Conservation (phyloP, 441 rosid species). For the Codiaeum variegatum region DNA sequence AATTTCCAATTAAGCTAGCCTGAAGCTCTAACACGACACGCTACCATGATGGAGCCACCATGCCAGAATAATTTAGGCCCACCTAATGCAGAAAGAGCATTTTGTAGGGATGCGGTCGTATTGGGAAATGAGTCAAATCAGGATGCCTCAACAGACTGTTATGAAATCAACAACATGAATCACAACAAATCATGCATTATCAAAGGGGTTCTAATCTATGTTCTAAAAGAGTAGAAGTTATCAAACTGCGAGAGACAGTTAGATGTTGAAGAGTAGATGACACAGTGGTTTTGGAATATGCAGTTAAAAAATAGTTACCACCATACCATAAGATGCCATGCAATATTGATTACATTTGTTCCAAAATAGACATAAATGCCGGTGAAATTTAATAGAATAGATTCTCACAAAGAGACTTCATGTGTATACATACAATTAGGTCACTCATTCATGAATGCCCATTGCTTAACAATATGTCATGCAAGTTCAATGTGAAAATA, state of each 20-base stretch:
- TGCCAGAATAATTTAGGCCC: conserved; percentile 14
- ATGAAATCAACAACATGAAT: conserved; percentile 17
- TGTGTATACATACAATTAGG: conserved; percentile 11
- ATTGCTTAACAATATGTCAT: conserved; percentile 13
- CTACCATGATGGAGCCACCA: conserved; percentile 13
- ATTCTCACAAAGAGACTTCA: conserved; percentile 7
- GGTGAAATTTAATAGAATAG: conserved; percentile 7
- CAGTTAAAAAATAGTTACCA: conserved; percentile 31
- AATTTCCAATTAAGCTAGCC: conserved; percentile 23
- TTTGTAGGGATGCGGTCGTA: conserved; percentile 3
- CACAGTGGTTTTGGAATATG: conserved; percentile 32
- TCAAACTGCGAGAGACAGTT: conserved; percentile 39
- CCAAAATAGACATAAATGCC: conserved; percentile 17
- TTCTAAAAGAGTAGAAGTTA: background rate
- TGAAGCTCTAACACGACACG: conserved; percentile 30
- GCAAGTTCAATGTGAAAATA: conserved; percentile 10
- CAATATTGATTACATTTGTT: conserved; percentile 9
- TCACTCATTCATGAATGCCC: conserved; percentile 30
- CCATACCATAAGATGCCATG: conserved; percentile 9
- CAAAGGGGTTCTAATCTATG: conserved; percentile 9
- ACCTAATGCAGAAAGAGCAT: conserved; percentile 15
- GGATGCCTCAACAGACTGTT: conserved; percentile 24
- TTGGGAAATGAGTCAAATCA: conserved; percentile 25
- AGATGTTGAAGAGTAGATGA: conserved; percentile 56
- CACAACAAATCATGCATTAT: conserved; percentile 9